Base-by-base conservation (phyloP, 208 protist species). In the Trypanosoma cruzi region DNA sequence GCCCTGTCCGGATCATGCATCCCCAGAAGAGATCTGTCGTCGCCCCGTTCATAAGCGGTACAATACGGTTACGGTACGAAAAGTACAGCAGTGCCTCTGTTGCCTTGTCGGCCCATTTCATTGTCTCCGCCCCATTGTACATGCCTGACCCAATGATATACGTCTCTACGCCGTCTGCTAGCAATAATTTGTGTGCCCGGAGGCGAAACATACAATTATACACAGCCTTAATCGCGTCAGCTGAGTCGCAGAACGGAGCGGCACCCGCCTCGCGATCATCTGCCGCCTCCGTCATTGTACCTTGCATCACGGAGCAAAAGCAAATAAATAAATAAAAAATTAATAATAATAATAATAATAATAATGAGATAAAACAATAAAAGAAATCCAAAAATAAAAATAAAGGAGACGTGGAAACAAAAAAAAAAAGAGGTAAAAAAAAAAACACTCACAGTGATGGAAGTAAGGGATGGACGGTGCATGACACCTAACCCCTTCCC, bases 11-110 rank as follows among this genome's bases (percentile, higher is more conserved):
- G 37, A 97, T 71, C 61, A 97, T 86, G 64, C 96, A 98, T 0
- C 96, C 96, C 94, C 96, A 98, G 16, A 73, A 71, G 4, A 81
- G 55, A 78, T 98, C 95, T 5, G 82, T 86, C 3, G 80, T 91
- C n/a, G 64, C 69, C 10, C 85, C 87, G 40, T 90, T 86, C 4
- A 75, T 75, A 50, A 95, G 66, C 8, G 65, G 70, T 20, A 64
- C 49, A 66, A 95, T 92, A 50, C 79, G 75, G 56, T 87, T 86
- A 46, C 92, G 82, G 71, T 96, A 95, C n/a, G 81, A 90, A 64
- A 94, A 95, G 67, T 87, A 96, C 4, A 92, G 74, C 24, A 96
- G 54, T 34, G 75, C 75, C 16, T 70, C 37, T 13, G 71, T 66
- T 29, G 31, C 68, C 40, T 62, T 50, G 37, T 65, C 62, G 31